phyloP scores from a whole-genome alignment of 495 filamentous ascomycete genomes.

The Tuber borchii region DNA sequence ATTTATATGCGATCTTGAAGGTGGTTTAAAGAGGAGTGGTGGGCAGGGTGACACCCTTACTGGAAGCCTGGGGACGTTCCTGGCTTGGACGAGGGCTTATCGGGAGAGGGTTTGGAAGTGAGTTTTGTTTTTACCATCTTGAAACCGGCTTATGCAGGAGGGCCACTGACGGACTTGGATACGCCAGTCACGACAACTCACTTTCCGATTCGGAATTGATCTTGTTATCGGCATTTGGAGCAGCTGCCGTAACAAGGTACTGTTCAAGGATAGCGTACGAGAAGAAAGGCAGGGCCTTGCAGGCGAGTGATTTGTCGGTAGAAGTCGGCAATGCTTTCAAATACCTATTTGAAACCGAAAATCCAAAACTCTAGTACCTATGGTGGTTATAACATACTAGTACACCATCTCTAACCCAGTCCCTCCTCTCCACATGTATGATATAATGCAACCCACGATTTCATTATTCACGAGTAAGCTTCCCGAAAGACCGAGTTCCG shows the following conservation, averaged over 20 bases:
- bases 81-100: constrained; percentile 84
- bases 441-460: background rate
- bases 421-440: background rate
- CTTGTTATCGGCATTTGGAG: constrained; percentile 74
- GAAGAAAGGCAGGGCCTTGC: constrained; percentile 80
- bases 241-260: constrained; percentile 73
- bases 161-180: constrained; percentile 4
- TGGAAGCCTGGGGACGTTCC: constrained; percentile 75
- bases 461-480: background rate
- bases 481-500: background rate
- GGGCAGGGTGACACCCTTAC: constrained; percentile 96
- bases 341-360: constrained; percentile 57
- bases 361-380: constrained; percentile 23
- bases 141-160: background rate
- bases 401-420: background rate
- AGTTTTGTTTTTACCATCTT: constrained; percentile 13
- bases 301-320: constrained; percentile 90
- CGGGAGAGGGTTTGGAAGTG: constrained; percentile 73
- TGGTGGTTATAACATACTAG: background rate
- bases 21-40: constrained; percentile 82
- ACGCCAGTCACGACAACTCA: constrained; percentile 48
- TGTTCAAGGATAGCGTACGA: constrained; percentile 82
- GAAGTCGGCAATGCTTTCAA: constrained; percentile 79
- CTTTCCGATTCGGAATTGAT: constrained; percentile 60
- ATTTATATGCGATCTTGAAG: constrained; percentile 63